These are phyloP conservation scores for Teunomyces barrocoloradensis DNA, from an alignment of 805 yeast species.

Conservation along the genomic window DNA sequence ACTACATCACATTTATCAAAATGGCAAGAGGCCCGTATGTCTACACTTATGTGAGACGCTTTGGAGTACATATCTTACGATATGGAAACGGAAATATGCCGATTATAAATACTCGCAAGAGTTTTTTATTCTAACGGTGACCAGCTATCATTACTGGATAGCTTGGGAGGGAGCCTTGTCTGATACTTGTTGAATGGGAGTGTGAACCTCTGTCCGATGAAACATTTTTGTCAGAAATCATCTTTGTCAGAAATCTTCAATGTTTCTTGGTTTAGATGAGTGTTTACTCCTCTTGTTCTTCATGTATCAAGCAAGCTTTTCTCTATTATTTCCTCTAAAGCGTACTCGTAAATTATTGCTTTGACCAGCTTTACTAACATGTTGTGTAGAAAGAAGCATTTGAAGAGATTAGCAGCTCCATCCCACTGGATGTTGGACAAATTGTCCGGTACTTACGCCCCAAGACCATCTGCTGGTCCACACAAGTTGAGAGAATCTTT, in stretches of 20 bases:
- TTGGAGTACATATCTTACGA: constrained; percentile 14
- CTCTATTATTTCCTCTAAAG: not conserved
- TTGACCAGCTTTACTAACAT: not conserved
- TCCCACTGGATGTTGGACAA: constrained; percentile 40
- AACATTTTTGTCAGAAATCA: too few species aligned
- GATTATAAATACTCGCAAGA: constrained; percentile 9
- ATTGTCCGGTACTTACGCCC: constrained; percentile 36
- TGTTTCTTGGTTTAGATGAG: not conserved
- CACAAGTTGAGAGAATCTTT: constrained; percentile 36
- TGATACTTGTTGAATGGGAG: constrained; percentile 26
- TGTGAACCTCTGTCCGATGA: constrained; percentile 8
- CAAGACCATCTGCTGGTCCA: constrained; percentile 35
- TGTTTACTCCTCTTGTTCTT: not conserved
- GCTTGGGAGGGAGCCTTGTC: constrained; percentile 52
- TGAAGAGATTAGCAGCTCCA: constrained; percentile 38
- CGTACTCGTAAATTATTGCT: constrained; percentile 5
- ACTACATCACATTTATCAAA: constrained; percentile 25
- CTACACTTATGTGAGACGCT: constrained; percentile 17
- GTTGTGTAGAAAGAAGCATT: constrained; percentile 34
- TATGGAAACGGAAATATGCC: constrained; percentile 15
- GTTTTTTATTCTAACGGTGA: constrained; percentile 13
- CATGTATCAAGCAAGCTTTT: not conserved
- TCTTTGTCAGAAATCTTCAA: too few species aligned
- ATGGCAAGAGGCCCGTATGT: constrained; percentile 58
- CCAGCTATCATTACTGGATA: constrained; percentile 18